Conservation (phyloP, 768 basidiomycete genomes). For the Russula virescens region DNA sequence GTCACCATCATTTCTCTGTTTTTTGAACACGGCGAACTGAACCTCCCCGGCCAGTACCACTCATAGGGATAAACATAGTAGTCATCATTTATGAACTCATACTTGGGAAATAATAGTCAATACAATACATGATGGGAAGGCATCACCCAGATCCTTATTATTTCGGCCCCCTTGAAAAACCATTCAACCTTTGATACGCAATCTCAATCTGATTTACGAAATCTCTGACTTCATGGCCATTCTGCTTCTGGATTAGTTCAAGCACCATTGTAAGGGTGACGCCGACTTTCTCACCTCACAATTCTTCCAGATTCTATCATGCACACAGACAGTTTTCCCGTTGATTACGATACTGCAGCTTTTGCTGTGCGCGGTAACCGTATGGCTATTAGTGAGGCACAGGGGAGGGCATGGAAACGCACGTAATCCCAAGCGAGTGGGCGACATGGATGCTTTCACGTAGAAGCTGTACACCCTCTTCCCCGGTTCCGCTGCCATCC, state of each 20-base stretch:
- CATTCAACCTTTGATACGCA: constrained; percentile 64
- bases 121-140: background rate
- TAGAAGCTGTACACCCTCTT: constrained; percentile 61
- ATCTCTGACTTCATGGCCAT: constrained; percentile 66
- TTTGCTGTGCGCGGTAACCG: constrained; percentile 41
- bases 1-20: constrained; percentile 2
- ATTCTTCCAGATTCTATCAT: constrained; percentile 71
- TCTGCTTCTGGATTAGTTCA: constrained; percentile 36
- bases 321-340: constrained; percentile 60
- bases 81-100: constrained; percentile 84
- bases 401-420: constrained; percentile 25
- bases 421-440: constrained; percentile 51
- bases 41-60: constrained; percentile 64
- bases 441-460: constrained; percentile 49
- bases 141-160: background rate
- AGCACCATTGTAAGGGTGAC: background rate
- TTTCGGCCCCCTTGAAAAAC: background rate
- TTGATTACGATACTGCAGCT: constrained; percentile 87
- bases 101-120: constrained; percentile 46
- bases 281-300: constrained; percentile 55
- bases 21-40: constrained; percentile 17
- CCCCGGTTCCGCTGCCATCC: constrained; percentile 55
- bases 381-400: background rate
- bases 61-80: constrained; percentile 81
- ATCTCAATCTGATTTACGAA: constrained; percentile 74